These are phyloP conservation scores for Ganoderma lingzhi DNA, from an alignment of 1,284 basidiomycete species.

Conservation along the genomic window DNA sequence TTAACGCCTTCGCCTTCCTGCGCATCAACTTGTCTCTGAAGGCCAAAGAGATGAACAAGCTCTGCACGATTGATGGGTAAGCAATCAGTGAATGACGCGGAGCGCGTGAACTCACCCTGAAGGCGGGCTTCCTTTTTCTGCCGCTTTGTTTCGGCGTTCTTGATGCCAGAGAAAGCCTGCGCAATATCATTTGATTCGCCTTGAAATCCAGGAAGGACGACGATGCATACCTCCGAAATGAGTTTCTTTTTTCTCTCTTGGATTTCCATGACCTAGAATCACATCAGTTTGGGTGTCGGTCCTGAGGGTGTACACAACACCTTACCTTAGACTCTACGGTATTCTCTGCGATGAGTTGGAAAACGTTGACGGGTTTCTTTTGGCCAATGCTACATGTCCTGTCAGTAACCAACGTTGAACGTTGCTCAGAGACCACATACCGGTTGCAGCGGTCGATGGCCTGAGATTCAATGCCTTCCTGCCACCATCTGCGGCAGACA, in stretches of 20 bases:
- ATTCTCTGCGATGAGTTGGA: constrained; percentile 88
- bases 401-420: background rate
- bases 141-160: constrained; percentile 70
- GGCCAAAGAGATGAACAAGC: constrained; percentile 35
- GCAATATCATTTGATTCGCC: background rate
- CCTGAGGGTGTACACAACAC: background rate
- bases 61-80: constrained; percentile 21
- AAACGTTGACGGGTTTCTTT: constrained; percentile 83
- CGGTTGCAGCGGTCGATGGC: constrained; percentile 86
- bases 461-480: constrained; percentile 90
- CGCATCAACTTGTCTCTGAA: constrained; percentile 18
- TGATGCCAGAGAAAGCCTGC: constrained; percentile 83
- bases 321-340: constrained; percentile 84
- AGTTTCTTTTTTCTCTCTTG: constrained; percentile 82
- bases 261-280: constrained; percentile 74
- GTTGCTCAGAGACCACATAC: constrained; percentile 37
- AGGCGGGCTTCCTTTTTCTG: constrained; percentile 79
- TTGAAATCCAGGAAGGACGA: background rate
- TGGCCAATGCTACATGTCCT: constrained; percentile 72
- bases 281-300: background rate
- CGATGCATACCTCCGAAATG: constrained; percentile 64
- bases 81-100: background rate
- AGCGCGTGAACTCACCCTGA: constrained; percentile 53
- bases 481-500: constrained; percentile 28
- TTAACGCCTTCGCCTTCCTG: constrained; percentile 12